A percentile compares a stretch with the other conserved stretches of the same genome.
Evolutionary conservation across 83 land plant species (phyloP).

Genomic region (Isoetes engelmannii): DNA sequence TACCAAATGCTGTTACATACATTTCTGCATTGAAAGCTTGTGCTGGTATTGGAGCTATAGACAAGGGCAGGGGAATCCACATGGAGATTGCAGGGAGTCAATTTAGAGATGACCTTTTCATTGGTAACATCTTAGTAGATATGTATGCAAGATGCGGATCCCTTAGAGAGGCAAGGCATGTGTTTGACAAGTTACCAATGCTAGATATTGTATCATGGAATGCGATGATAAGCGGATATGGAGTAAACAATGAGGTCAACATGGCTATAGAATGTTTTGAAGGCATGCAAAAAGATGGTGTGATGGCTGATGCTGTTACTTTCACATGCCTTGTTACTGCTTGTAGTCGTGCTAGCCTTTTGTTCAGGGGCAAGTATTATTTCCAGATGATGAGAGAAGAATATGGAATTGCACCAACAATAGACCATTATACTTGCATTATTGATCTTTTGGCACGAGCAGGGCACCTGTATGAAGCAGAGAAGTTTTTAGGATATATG

Average conservation of each 20-base stretch:
- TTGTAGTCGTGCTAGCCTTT: slow-evolving; percentile 28
- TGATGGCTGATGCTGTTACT: no score
- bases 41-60: no score
- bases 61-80: no score
- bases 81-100: no score
- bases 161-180: background rate
- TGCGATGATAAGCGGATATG: no score
- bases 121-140: slow-evolving; percentile 3
- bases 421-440: background rate
- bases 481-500: background rate
- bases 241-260: no score
- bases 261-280: no score
- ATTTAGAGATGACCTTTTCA: background rate
- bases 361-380: slow-evolving; percentile 20
- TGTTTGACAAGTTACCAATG: background rate
- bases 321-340: no score
- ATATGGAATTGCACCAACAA: slow-evolving; percentile 22
- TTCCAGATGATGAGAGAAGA: slow-evolving; percentile 26
- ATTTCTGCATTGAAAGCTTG: no score
- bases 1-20: slow-evolving; percentile 28
- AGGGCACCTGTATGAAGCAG: slow-evolving; percentile 2
- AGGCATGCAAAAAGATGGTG: no score
- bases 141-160: slow-evolving; percentile 1
- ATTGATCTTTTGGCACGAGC: slow-evolving; percentile 1
- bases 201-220: slow-evolving; percentile 8